phyloP scores from a whole-genome alignment of 2,329 filamentous ascomycete genomes.

The Exophiala sp. region DNA sequence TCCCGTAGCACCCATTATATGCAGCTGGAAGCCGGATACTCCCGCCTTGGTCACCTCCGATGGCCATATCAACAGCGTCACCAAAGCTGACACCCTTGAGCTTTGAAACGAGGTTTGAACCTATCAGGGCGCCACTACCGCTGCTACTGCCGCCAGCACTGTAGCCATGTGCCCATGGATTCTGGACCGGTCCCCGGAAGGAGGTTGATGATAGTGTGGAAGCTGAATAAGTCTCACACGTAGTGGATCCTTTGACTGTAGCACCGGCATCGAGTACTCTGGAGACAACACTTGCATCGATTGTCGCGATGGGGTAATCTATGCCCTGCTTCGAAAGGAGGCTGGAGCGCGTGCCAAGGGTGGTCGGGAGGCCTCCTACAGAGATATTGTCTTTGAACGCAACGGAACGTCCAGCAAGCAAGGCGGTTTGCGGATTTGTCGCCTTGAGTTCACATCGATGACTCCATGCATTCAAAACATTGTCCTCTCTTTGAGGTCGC shows the following conservation, averaged over 20 bases:
- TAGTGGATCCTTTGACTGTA: slow-evolving; percentile 49
- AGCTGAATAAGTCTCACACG: slow-evolving; percentile 55
- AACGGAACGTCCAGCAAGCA: slow-evolving; percentile 45
- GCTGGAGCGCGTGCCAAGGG: slow-evolving; percentile 44
- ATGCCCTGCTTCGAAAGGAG: slow-evolving; percentile 39
- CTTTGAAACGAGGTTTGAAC: slow-evolving; percentile 18
- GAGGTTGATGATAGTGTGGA: slow-evolving; percentile 48
- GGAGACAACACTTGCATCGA: slow-evolving; percentile 54
- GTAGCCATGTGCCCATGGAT: slow-evolving; percentile 45
- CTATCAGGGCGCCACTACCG: slow-evolving; percentile 48
- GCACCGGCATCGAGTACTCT: slow-evolving; percentile 51
- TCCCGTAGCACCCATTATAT: slow-evolving; percentile 39
- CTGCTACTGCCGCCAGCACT: slow-evolving; percentile 50
- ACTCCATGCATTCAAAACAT: slow-evolving; percentile 42
- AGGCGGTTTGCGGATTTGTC: slow-evolving; percentile 10
- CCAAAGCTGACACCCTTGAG: slow-evolving; percentile 14
- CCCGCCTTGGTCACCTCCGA: slow-evolving; percentile 51
- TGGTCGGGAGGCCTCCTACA: slow-evolving; percentile 53
- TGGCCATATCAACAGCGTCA: slow-evolving; percentile 43
- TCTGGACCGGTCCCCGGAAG: slow-evolving; percentile 47
- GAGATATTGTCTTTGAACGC: slow-evolving; percentile 56
- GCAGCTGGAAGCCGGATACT: slow-evolving; percentile 46
- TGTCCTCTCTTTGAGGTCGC: slow-evolving; percentile 28
- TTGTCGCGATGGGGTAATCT: slow-evolving; percentile 50
- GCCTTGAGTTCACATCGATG: slow-evolving; percentile 32